Conservation (phyloP, 768 basidiomycete species). For the Suillus brevipes region DNA sequence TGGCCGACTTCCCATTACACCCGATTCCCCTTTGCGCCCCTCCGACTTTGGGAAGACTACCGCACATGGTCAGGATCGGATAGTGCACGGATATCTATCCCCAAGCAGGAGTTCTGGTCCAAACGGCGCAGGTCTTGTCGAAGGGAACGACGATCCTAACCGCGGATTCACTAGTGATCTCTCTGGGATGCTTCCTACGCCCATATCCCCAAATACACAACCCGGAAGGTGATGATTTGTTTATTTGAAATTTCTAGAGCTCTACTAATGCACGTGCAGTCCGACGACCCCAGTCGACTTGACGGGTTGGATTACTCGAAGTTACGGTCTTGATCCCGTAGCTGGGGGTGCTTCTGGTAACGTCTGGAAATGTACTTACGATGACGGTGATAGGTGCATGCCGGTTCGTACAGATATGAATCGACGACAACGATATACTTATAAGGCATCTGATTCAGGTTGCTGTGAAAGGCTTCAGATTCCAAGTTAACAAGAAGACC, state of each 20-base stretch:
- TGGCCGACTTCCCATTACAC: background rate
- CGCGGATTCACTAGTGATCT: background rate
- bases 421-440: background rate
- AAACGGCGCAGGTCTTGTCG: background rate
- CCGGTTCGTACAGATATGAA: constrained; percentile 1
- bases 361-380: constrained; percentile 13
- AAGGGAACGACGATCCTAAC: background rate
- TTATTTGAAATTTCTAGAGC: background rate
- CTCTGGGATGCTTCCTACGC: constrained; percentile 2
- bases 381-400: background rate
- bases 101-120: background rate
- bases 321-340: constrained; percentile 1
- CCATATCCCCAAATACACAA: background rate
- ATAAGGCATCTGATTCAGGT: constrained; percentile 8
- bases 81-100: background rate
- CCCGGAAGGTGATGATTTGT: background rate
- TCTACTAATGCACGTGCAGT: background rate
- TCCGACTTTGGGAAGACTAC: background rate
- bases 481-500: background rate
- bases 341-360: constrained; percentile 12
- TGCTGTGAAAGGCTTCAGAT: constrained; percentile 12
- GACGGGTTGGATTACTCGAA: background rate
- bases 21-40: background rate
- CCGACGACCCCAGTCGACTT: background rate
- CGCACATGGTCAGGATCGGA: background rate